Evolutionary conservation across 768 basidiomycete species (phyloP).

Genomic region (Galerina sulciceps): DNA sequence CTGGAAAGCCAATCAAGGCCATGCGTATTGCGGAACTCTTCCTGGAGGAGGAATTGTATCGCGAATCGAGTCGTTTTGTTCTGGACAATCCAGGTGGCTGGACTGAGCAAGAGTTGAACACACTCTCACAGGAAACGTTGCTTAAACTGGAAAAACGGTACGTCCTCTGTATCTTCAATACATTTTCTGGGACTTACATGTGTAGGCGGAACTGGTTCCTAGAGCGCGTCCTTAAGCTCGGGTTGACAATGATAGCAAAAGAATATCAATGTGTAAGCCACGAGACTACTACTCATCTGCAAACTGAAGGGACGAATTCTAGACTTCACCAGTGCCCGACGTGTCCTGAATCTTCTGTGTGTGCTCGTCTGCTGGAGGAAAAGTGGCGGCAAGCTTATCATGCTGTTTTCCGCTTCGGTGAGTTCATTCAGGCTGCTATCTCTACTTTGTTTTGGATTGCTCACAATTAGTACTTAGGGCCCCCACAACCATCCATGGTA

Average conservation of each 20-base stretch:
- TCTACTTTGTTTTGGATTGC: neutral
- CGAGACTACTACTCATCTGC: neutral
- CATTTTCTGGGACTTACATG: neutral
- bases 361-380: slow-evolving; percentile 87
- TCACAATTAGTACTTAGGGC: slow-evolving; percentile 46
- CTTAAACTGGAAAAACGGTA: slow-evolving; percentile 89
- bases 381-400: slow-evolving; percentile 92
- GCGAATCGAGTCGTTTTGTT: slow-evolving; percentile 90
- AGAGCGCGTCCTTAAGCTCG: slow-evolving; percentile 91
- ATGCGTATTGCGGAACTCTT: slow-evolving; percentile 92
- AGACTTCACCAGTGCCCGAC: slow-evolving; percentile 62
- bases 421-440: slow-evolving; percentile 3
- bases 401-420: slow-evolving; percentile 86
- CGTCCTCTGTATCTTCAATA: slow-evolving; percentile 15
- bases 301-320: neutral
- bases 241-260: slow-evolving; percentile 84
- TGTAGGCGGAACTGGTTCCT: slow-evolving; percentile 91
- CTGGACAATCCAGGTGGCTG: slow-evolving; percentile 91
- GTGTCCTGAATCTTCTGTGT: slow-evolving; percentile 79
- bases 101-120: slow-evolving; percentile 79
- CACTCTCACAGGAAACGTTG: slow-evolving; percentile 80
- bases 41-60: slow-evolving; percentile 87
- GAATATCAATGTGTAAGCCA: slow-evolving; percentile 89
- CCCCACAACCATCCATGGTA: slow-evolving; percentile 90
- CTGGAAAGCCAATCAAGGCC: slow-evolving; percentile 91